These are phyloP conservation scores for Angophora floribunda DNA, from an alignment of 345 rosid species.

Conservation along the genomic window DNA sequence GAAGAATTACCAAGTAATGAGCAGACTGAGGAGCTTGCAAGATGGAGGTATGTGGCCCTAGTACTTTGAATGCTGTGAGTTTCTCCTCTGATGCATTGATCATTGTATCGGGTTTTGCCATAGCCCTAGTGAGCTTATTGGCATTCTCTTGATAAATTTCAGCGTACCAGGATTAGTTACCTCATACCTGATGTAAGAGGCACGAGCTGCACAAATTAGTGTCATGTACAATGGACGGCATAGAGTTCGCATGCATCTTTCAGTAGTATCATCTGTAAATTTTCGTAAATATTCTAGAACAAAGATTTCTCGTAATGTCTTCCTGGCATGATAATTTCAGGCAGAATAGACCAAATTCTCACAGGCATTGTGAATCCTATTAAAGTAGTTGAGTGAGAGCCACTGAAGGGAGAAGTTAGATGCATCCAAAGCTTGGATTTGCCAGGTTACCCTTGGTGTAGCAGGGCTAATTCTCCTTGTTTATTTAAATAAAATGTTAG, in stretches of 20 bases:
- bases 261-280: not conserved
- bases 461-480: not conserved
- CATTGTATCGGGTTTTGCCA: not conserved
- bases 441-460: not conserved
- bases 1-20: slow-evolving; percentile 44
- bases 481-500: not conserved
- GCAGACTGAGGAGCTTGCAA: slow-evolving; percentile 56
- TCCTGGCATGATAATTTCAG: not conserved
- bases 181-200: not conserved
- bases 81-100: not conserved
- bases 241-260: not conserved
- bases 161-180: not conserved
- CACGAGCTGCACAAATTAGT: not conserved
- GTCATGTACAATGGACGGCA: not conserved
- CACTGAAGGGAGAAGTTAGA: not conserved
- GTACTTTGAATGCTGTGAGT: not conserved
- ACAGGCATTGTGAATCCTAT: not conserved
- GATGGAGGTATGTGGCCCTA: slow-evolving; percentile 32
- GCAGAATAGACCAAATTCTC: not conserved
- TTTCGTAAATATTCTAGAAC: not conserved
- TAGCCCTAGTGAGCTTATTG: not conserved
- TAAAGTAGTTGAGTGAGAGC: not conserved
- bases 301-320: not conserved
- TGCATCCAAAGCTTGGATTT: not conserved
- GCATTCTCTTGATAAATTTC: not conserved